phyloP scores from a whole-genome alignment of 1,139 yeast species.

The Zygoascus hellenicus region DNA sequence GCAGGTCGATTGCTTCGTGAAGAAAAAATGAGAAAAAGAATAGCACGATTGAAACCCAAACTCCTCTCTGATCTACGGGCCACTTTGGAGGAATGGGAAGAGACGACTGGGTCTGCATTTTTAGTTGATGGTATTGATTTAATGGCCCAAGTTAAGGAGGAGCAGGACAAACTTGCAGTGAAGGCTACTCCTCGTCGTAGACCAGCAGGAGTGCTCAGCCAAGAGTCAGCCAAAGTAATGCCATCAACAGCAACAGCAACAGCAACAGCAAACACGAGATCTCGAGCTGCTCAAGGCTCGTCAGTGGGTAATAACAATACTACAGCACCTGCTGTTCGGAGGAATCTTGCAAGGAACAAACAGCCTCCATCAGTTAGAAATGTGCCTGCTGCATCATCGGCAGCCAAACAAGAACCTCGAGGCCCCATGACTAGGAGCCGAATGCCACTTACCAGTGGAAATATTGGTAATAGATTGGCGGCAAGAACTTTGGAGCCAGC shows the following conservation, averaged over 20 bases:
- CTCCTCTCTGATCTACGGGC: conserved; percentile 48
- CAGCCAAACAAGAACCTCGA: not conserved
- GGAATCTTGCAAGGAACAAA: not conserved
- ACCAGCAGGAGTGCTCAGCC: conserved; percentile 1
- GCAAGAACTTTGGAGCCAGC: not conserved
- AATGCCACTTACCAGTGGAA: not conserved
- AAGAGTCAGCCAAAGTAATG: not conserved
- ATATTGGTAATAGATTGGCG: not conserved
- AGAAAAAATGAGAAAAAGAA: conserved; percentile 64
- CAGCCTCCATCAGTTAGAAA: not conserved
- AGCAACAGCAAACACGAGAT: not conserved
- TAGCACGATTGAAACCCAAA: conserved; percentile 62
- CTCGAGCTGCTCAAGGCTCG: too few relatives aligned
- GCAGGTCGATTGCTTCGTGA: conserved; percentile 61
- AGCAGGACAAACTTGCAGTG: conserved; percentile 18
- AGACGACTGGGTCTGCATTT: conserved; percentile 32
- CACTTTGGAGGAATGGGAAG: conserved; percentile 46
- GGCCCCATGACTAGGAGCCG: too few relatives aligned
- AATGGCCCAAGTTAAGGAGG: conserved; percentile 22
- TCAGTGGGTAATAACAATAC: not conserved
- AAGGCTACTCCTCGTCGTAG: conserved; percentile 14
- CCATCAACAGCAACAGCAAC: conserved; percentile 2
- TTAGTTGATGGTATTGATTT: conserved; percentile 30
- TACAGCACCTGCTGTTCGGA: not conserved
- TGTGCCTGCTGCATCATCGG: not conserved